A percentile compares a stretch with the other conserved stretches of the same genome.
phyloP scores from a whole-genome alignment of 106 monocot species.

The Phalaenopsis equestris region DNA sequence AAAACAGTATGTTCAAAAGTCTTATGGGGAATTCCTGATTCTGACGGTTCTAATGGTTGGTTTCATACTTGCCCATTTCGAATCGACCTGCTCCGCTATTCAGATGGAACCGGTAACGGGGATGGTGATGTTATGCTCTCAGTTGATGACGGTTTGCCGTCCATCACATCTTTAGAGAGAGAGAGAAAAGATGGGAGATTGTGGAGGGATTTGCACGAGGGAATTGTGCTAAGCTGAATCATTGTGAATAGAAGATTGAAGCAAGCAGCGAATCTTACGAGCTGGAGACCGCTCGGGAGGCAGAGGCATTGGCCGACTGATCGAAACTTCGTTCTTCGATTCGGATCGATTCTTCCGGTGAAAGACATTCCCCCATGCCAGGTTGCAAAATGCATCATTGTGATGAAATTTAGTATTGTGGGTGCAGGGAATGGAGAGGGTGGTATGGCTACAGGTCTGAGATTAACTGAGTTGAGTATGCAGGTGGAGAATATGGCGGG shows the following conservation, averaged over 20 bases:
- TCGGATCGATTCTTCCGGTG: conserved; percentile 45
- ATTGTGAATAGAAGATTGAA: conserved; percentile 34
- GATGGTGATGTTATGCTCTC: conserved; percentile 16
- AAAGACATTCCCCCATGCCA: conserved; percentile 35
- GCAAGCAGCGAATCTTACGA: conserved; percentile 46
- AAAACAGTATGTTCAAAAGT: conserved; percentile 38
- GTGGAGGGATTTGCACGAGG: conserved; percentile 37
- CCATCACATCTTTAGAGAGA: conserved; percentile 28
- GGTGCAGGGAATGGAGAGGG: conserved; percentile 14
- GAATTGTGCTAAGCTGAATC: conserved; percentile 41
- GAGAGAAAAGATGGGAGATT: conserved; percentile 43
- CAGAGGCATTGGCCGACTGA: conserved; percentile 52
- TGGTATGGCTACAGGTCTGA: conserved; percentile 15
- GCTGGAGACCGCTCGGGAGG: conserved; percentile 42
- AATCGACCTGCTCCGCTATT: conserved; percentile 25
- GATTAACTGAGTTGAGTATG: conserved; percentile 40
- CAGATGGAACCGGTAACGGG: conserved; percentile 5
- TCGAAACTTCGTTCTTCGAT: conserved; percentile 30
- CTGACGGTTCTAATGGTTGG: conserved; percentile 33
- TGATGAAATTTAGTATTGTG: conserved; percentile 32
- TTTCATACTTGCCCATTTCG: conserved; percentile 45
- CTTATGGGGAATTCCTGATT: conserved; percentile 34
- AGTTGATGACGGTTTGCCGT: conserved; percentile 26
- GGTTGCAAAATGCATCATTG: conserved; percentile 42
- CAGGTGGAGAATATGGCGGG: conserved; percentile 44